Conservation (phyloP, 305 asterid species). For the Rubia occidens region DNA sequence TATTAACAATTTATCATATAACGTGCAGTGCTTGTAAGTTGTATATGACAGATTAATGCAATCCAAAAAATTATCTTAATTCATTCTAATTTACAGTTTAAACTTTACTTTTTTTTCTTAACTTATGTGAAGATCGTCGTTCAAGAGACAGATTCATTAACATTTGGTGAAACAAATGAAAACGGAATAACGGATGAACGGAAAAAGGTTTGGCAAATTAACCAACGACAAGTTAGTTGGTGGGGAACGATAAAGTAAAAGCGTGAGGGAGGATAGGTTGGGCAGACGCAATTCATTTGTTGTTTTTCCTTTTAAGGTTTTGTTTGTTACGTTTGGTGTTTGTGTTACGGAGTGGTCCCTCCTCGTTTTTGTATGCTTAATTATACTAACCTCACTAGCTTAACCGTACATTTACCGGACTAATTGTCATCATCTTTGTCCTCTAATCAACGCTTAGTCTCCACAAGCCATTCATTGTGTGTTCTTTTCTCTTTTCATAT, state of each 20-base stretch:
- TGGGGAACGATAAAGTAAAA: constrained; percentile 19
- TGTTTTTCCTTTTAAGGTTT: background rate
- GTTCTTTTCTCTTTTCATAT: no score
- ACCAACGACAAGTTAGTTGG: background rate
- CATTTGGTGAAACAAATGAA: no score
- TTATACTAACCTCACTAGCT: background rate
- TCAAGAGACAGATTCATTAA: no score
- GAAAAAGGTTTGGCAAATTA: background rate
- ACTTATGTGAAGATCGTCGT: no score
- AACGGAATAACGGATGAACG: background rate
- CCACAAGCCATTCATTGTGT: background rate
- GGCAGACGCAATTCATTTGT: background rate
- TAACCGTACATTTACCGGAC: constrained; percentile 9
- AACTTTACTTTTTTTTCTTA: no score
- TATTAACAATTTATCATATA: no score
- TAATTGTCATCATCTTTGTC: background rate
- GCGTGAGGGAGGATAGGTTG: constrained; percentile 19
- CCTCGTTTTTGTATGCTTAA: background rate
- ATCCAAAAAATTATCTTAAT: no score
- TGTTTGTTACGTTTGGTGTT: constrained; percentile 4
- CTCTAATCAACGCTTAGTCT: background rate
- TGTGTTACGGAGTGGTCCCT: constrained; percentile 4
- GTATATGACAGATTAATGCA: no score
- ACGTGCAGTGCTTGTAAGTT: no score
- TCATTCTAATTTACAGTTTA: no score